Evolutionary conservation across 2,329 filamentous ascomycete genomes (phyloP), one percentile per base, ranked within the genome.

Genomic region (Lecanicillium sp.): DNA sequence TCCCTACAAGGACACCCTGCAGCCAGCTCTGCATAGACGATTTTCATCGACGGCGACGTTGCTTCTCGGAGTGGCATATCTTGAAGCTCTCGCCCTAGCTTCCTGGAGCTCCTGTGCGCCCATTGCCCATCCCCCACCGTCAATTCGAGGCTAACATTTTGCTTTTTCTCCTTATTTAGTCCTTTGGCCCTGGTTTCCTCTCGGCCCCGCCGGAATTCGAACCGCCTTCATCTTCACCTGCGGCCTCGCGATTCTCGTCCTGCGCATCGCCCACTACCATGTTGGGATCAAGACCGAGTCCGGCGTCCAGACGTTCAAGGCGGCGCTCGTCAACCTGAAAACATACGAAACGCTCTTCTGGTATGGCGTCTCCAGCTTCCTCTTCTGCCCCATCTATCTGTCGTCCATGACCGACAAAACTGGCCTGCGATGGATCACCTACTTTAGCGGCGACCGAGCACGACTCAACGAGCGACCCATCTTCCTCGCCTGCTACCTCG

Each of bases 1-100:
- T 59, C 73, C 77, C 41, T 95, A 95, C 69, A 86, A 89, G 73
- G 88, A 95, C 70, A 94, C 94, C 66, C 72, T 96, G 57, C 94
- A 91, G 52, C 90, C 91, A 42, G 84, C 86, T 44, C 73, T 96
- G 54, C 91, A 97, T 67, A 78, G 87, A 59, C 81, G 90, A 59
- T 97, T 96, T 68, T 84, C 86, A 41, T 83, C 83, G 54, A 89
- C 88, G 11, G 85, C 86, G 40, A 75, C 79, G 12, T 71, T 87
- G 53, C 73, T 90, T 12, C 69, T 93, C 9, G 68, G 75, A 40
- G 72, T 89, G 48, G 88, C 87, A 61, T 95, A 93, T 64, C 47
- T 79, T 30, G 79, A 88, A 61, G 79, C 89, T 41, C 67, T 93
- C 45, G 64, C 82, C 48, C 75, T 95, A 54, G 83, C 85, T 15